Conservation (phyloP, 768 basidiomycete species). For the Pluteus cervinus region DNA sequence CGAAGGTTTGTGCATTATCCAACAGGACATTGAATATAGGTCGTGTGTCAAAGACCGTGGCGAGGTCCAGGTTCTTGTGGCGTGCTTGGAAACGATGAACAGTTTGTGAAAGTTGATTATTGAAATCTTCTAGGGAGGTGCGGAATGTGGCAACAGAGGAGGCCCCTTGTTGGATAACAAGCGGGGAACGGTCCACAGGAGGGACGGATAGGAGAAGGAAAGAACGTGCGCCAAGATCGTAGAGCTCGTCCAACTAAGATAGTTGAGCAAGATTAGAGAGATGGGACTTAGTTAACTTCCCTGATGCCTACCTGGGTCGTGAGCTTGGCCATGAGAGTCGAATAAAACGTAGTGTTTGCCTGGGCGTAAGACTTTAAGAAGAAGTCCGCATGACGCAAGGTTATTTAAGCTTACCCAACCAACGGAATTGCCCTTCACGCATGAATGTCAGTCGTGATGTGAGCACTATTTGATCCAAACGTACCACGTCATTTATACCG, state of each 20-base stretch:
- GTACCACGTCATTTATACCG: slow-evolving; percentile 58
- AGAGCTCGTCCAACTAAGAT: slow-evolving; percentile 40
- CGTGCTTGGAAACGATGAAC: slow-evolving; percentile 32
- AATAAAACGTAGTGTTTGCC: slow-evolving; percentile 34
- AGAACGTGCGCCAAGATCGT: slow-evolving; percentile 44
- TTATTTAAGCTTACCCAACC: slow-evolving; percentile 30
- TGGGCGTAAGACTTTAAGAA: slow-evolving; percentile 7
- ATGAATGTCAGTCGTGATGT: slow-evolving; percentile 13
- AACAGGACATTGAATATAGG: slow-evolving; percentile 54
- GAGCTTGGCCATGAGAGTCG: slow-evolving; percentile 26
- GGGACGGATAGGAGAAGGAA: slow-evolving; percentile 63
- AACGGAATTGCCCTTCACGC: slow-evolving; percentile 40
- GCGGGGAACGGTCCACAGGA: slow-evolving; percentile 49
- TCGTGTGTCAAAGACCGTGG: slow-evolving; percentile 49
- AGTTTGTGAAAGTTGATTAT: slow-evolving; percentile 34
- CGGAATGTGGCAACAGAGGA: slow-evolving; percentile 28
- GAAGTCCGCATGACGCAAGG: not conserved
- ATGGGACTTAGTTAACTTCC: not conserved
- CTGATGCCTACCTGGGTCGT: slow-evolving; percentile 25
- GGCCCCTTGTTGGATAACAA: slow-evolving; percentile 33
- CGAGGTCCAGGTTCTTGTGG: slow-evolving; percentile 36
- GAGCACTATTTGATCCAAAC: slow-evolving; percentile 19
- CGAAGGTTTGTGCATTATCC: slow-evolving; percentile 43
- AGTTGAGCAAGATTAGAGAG: slow-evolving; percentile 2
- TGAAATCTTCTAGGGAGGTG: slow-evolving; percentile 40